Percentiles rank a stretch among this genome's conserved stretches.
Evolutionary conservation across 208 protist species (phyloP).

Genomic region (Blechomonas ayalai): DNA sequence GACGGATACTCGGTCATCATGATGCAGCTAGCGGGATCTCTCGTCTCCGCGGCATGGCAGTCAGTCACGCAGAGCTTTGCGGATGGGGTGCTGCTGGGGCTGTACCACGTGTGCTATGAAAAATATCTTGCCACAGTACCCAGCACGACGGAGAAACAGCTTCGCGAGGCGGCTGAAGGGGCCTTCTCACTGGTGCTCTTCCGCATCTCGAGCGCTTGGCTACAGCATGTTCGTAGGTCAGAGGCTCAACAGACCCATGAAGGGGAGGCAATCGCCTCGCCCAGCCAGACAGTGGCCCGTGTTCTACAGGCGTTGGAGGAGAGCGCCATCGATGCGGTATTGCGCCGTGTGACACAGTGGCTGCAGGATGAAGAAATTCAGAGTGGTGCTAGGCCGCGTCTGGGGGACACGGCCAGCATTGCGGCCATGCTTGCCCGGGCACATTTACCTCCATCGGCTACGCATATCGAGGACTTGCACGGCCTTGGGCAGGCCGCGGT

Average conservation of each 20-base stretch:
- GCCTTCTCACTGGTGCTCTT: constrained; percentile 27
- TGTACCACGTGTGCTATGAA: constrained; percentile 6
- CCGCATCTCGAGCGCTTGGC: constrained; percentile 37
- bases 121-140: no score
- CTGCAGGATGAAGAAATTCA: constrained; percentile 8
- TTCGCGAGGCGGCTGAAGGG: constrained; percentile 3
- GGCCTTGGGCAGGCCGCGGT: constrained; percentile 26
- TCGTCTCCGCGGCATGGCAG: constrained; percentile 24
- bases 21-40: constrained; percentile 11
- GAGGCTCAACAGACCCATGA: neutral
- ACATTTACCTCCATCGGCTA: constrained; percentile 14
- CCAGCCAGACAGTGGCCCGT: neutral
- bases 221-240: constrained; percentile 9
- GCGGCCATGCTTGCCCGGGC: neutral
- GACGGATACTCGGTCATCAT: constrained; percentile 39
- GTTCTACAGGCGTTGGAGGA: constrained; percentile 13
- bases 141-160: no score
- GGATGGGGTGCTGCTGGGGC: constrained; percentile 12
- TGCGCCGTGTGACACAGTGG: constrained; percentile 19
- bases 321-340: constrained; percentile 8
- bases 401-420: neutral
- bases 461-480: constrained; percentile 28
- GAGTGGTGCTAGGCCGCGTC: neutral
- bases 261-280: neutral
- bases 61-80: constrained; percentile 13